phyloP scores from a whole-genome alignment of 2,329 filamentous ascomycete genomes.

The Teratosphaeria nubilosa region DNA sequence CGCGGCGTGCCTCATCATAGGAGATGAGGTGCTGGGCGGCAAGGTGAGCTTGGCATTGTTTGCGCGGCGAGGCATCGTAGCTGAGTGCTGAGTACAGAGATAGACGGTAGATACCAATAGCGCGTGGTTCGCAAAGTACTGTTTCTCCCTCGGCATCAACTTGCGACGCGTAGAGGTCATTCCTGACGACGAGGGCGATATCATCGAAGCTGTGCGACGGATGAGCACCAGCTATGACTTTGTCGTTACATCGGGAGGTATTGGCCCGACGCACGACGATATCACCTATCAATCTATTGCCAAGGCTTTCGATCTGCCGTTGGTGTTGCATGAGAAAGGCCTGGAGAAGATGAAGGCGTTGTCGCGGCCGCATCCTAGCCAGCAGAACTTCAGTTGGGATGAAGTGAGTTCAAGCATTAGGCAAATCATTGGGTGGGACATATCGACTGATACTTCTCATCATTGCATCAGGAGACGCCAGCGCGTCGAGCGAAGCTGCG shows the following conservation, averaged over 20 bases:
- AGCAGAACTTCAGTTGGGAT: constrained; percentile 76
- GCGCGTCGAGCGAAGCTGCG: constrained; percentile 70
- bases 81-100: constrained; percentile 5
- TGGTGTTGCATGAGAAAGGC: constrained; percentile 68
- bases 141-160: constrained; percentile 54
- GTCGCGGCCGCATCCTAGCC: constrained; percentile 60
- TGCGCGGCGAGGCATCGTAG: not conserved
- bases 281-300: constrained; percentile 94
- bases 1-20: constrained; percentile 86
- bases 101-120: constrained; percentile 59
- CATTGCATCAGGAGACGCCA: constrained; percentile 50
- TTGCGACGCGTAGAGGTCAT: constrained; percentile 88
- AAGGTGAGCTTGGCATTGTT: constrained; percentile 51
- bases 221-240: constrained; percentile 91
- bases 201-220: constrained; percentile 72
- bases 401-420: constrained; percentile 22
- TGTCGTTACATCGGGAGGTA: constrained; percentile 89
- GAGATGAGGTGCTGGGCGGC: constrained; percentile 90
- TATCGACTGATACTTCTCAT: not conserved
- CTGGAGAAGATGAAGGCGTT: constrained; percentile 75
- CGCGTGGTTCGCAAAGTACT: constrained; percentile 54
- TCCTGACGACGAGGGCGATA: constrained; percentile 82
- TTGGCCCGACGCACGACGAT: constrained; percentile 95
- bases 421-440: not conserved
- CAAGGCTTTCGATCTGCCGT: constrained; percentile 68